Evolutionary conservation across 495 filamentous ascomycete species (phyloP), one percentile per base, ranked within the genome.

Genomic region (Apodospora peruviana): DNA sequence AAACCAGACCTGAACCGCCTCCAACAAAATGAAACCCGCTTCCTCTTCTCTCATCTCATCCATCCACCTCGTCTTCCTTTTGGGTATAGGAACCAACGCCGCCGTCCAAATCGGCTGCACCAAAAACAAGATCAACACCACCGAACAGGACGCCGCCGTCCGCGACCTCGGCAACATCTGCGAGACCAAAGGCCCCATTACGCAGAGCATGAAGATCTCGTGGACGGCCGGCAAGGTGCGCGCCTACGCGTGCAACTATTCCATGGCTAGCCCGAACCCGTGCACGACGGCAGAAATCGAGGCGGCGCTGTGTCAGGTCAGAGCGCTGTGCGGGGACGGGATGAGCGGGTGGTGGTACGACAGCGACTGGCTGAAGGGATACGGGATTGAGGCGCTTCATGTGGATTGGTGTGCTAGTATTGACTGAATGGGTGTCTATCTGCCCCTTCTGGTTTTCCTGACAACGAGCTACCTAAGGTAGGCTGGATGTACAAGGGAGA

Each of bases 171-270:
- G 27, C 16, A 19, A 35, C 16, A 19, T 36, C 32, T 46, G 43
- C 27, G 4, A 14, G 1, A 8, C 14, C 43, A 22, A 46, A 7
- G 43, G 43, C 3, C 19, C 43, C 3, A 22, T 46, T 14, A 20
- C 16, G 17, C 32, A 24, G 10, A 14, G 37, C 20, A 51, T 22
- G 1, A 51, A 51, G 42, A 7, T 45, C 7, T 40, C 32, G 10
- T 45, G 42, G 42, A 16, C 16, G n/a, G 14, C 32, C 7, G 48
- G 41, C 34, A 29, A 34, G 19, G n/a, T 35, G 21, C 29, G 48
- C 20, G 48, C 36, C 5, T 45, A 51, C 35, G 29, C 22, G 11
- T 51, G 48, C 41, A 51, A 45, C 35, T 51, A 45, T 35, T 18
- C 40, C 16, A 18, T 14, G 40, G 17, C 12, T 4, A 27, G 27